Percentiles rank a stretch among this genome's conserved stretches.
phyloP scores from a whole-genome alignment of 148 eudicot genomes.

The Chenopodium album region DNA sequence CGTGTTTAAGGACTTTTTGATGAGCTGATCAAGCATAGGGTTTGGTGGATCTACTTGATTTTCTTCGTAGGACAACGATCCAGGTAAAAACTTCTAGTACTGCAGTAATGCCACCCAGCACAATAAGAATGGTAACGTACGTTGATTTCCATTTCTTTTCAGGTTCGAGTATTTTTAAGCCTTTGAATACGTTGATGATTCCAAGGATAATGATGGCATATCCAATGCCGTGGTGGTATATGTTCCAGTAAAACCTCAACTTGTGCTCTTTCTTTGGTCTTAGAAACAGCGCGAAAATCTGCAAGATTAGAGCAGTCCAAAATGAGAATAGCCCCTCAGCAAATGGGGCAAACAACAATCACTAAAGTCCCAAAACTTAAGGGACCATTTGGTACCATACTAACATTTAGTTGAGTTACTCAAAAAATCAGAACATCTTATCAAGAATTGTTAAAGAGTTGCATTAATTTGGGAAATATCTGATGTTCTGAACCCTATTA shows the following conservation, averaged over 20 bases:
- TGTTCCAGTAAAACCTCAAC: conserved; percentile 75
- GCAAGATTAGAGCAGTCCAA: conserved; percentile 3
- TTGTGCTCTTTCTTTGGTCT: conserved; percentile 93
- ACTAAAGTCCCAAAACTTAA: background rate
- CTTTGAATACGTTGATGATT: conserved; percentile 85
- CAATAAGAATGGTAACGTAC: conserved; percentile 47
- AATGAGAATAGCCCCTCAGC: background rate
- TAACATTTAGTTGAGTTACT: background rate
- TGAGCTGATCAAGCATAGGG: conserved; percentile 49
- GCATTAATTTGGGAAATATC: background rate
- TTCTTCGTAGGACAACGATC: conserved; percentile 59
- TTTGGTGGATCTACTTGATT: conserved; percentile 57
- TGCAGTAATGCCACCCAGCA: conserved; percentile 54
- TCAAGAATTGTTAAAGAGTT: background rate
- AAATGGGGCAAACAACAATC: background rate
- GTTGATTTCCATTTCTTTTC: conserved; percentile 71
- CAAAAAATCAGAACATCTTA: background rate
- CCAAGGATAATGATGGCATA: conserved; percentile 70
- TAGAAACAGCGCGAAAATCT: conserved; percentile 82
- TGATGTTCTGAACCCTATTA: background rate
- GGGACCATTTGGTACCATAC: conserved; percentile 1
- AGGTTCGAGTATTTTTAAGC: conserved; percentile 69
- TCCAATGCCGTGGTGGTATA: conserved; percentile 77
- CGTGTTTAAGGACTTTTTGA: background rate
- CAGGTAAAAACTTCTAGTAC: conserved; percentile 78